A percentile compares a stretch with the other conserved stretches of the same genome.
phyloP scores from a whole-genome alignment of 1,139 yeast species.

The Kluyveromyces marxianus region DNA sequence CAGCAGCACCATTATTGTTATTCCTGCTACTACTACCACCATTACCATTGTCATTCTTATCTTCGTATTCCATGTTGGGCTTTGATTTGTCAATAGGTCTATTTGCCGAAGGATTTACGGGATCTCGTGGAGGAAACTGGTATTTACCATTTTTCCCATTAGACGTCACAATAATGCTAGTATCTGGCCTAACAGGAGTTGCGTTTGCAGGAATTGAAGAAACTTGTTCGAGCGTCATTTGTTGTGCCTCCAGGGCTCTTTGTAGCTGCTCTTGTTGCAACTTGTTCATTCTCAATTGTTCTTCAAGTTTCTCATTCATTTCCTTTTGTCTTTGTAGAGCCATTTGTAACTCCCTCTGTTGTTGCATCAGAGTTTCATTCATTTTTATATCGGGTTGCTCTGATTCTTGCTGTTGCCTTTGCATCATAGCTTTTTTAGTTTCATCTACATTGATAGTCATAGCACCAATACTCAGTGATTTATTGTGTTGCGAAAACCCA shows the following conservation, averaged over 20 bases:
- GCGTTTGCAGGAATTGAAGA: background rate
- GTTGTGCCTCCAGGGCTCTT: conserved; percentile 21
- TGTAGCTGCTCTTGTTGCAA: conserved; percentile 24
- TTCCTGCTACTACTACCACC: no score
- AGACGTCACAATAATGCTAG: conserved; percentile 15
- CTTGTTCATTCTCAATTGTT: conserved; percentile 23
- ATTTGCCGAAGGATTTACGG: background rate
- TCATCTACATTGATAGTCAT: conserved; percentile 8
- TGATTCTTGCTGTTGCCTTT: background rate
- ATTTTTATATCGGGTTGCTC: conserved; percentile 5
- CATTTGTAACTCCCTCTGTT: conserved; percentile 24
- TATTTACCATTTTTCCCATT: conserved; percentile 27
- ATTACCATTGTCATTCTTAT: background rate
- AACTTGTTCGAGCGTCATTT: conserved; percentile 5
- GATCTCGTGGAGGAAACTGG: conserved; percentile 27
- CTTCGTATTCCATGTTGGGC: background rate
- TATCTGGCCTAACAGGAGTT: background rate
- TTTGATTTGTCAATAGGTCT: background rate
- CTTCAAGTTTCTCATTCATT: conserved; percentile 24
- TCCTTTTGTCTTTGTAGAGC: conserved; percentile 28
- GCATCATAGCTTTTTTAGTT: background rate
- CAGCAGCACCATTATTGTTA: no score
- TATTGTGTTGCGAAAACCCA: conserved; percentile 50
- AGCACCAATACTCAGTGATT: conserved; percentile 34
- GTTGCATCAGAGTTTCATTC: conserved; percentile 22